Evolutionary conservation across 1,284 basidiomycete species (phyloP).

Genomic region (Melampsora abietis-canadensis): DNA sequence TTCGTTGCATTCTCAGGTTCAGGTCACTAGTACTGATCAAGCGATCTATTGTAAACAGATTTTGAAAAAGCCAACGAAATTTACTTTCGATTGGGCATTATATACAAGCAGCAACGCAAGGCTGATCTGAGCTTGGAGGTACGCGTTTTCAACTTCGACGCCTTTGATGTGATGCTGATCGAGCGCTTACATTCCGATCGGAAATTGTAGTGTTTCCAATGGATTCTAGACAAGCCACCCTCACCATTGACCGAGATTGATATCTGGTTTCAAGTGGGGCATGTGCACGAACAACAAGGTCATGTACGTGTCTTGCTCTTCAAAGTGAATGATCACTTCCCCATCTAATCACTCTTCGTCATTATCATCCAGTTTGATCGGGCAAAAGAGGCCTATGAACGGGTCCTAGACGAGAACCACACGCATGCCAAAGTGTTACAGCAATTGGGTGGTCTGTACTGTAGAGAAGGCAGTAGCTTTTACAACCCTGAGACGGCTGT

Average conservation of each 20-base stretch:
- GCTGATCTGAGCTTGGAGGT: conserved; percentile 73
- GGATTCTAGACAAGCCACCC: conserved; percentile 91
- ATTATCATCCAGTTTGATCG: conserved; percentile 65
- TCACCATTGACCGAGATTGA: conserved; percentile 92
- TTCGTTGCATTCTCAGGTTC: conserved; percentile 4
- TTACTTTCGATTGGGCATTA: conserved; percentile 94
- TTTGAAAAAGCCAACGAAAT: conserved; percentile 99
- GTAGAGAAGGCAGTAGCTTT: conserved; percentile 88
- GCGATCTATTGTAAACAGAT: conserved; percentile 61
- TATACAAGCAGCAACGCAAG: conserved; percentile 98
- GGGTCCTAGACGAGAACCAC: conserved; percentile 89
- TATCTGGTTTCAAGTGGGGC: conserved; percentile 99
- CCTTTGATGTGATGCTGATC: conserved; percentile 18
- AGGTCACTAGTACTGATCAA: not conserved
- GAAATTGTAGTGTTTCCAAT: conserved; percentile 71
- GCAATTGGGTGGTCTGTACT: conserved; percentile 95
- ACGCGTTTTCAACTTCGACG: conserved; percentile 48
- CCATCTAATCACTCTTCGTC: conserved; percentile 24
- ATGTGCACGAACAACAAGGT: conserved; percentile 94
- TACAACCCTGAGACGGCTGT: conserved; percentile 93
- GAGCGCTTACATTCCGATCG: not conserved
- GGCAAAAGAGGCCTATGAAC: conserved; percentile 93
- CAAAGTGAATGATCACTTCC: not conserved
- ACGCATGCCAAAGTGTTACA: conserved; percentile 95
- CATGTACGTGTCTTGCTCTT: conserved; percentile 63